These are phyloP conservation scores for Coffea humblotiana DNA, from an alignment of 305 asterid species.

Conservation along the genomic window DNA sequence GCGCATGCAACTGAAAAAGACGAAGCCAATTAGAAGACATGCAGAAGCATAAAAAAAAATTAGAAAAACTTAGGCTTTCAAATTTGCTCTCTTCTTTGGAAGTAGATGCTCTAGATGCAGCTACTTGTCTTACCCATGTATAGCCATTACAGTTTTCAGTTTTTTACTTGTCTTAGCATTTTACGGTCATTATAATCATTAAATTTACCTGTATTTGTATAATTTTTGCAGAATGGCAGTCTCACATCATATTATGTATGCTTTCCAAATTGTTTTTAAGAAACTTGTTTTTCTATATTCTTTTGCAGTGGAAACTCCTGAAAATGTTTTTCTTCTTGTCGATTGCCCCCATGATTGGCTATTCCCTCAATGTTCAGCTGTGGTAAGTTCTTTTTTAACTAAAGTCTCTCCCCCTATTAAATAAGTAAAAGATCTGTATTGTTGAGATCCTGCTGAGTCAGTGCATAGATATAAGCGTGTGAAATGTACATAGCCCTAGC, in stretches of 20 bases:
- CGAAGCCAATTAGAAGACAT: neutral
- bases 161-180: neutral
- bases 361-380: slow-evolving; percentile 95
- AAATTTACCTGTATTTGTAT: neutral
- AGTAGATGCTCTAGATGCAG: neutral
- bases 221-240: neutral
- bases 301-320: slow-evolving; percentile 68
- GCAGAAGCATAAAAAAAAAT: neutral
- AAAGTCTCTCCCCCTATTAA: neutral
- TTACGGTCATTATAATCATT: neutral
- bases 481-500: neutral
- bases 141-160: neutral
- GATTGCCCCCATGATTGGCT: slow-evolving; percentile 99
- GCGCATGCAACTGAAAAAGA: neutral
- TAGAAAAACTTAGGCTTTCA: neutral
- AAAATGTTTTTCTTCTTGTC: slow-evolving; percentile 64
- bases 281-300: slow-evolving; percentile 14
- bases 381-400: slow-evolving; percentile 54
- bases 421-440: neutral
- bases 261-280: neutral
- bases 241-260: neutral
- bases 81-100: neutral
- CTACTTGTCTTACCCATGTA: neutral
- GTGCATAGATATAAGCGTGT: neutral
- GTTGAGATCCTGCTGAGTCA: neutral